phyloP scores from a whole-genome alignment of 2,329 filamentous ascomycete species.

The Sordariomycetes sp. region DNA sequence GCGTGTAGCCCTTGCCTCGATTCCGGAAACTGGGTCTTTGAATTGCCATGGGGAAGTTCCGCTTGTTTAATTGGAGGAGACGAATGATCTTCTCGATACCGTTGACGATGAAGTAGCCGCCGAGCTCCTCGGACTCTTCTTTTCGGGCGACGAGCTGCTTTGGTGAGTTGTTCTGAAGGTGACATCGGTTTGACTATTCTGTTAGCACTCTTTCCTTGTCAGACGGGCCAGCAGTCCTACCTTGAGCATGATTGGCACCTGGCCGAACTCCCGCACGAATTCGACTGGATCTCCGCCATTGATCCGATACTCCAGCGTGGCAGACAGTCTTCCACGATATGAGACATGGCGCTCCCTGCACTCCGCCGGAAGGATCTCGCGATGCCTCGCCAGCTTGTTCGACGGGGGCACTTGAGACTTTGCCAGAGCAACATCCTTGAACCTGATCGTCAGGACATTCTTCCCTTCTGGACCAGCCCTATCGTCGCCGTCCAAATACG shows the following conservation, averaged over 20 bases:
- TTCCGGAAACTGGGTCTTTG: slow-evolving; percentile 82
- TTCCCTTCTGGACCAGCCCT: slow-evolving; percentile 46
- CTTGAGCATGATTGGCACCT: slow-evolving; percentile 89
- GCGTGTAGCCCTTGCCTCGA: slow-evolving; percentile 79
- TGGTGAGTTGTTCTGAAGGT: slow-evolving; percentile 79
- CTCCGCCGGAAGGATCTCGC: slow-evolving; percentile 84
- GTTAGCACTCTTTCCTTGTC: slow-evolving; percentile 9
- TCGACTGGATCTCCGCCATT: slow-evolving; percentile 82
- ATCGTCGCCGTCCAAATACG: slow-evolving; percentile 75
- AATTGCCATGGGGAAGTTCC: slow-evolving; percentile 95
- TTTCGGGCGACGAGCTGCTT: slow-evolving; percentile 75
- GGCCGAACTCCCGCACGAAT: slow-evolving; percentile 75
- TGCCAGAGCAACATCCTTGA: slow-evolving; percentile 74
- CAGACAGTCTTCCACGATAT: slow-evolving; percentile 80
- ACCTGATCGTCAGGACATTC: slow-evolving; percentile 70
- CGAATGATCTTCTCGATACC: slow-evolving; percentile 96
- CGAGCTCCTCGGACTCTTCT: slow-evolving; percentile 92
- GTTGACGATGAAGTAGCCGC: slow-evolving; percentile 96
- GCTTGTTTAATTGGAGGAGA: slow-evolving; percentile 78
- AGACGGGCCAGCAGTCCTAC: slow-evolving; percentile 36
- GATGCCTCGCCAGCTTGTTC: slow-evolving; percentile 77
- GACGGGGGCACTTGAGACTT: slow-evolving; percentile 69
- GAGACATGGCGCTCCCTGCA: slow-evolving; percentile 89
- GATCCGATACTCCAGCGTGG: slow-evolving; percentile 74
- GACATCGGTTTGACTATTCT: slow-evolving; percentile 72